These are phyloP conservation scores for Rhizophora apiculata DNA, from an alignment of 345 rosid species.

Conservation along the genomic window DNA sequence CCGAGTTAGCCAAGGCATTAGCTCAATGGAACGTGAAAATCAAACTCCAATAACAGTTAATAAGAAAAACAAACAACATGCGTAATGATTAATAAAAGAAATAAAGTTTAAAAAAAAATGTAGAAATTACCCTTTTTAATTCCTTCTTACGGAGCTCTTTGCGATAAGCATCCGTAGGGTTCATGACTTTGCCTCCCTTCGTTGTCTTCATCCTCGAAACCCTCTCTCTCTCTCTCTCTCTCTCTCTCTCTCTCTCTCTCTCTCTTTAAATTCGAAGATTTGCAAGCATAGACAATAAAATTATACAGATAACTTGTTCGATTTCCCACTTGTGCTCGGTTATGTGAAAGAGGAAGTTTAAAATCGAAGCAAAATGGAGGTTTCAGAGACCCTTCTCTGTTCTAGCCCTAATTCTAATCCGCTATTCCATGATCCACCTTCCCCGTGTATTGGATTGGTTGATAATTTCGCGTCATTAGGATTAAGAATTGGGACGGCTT, in stretches of 20 bases:
- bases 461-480: no score
- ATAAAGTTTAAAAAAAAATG: background rate
- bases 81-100: background rate
- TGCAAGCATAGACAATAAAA: no score
- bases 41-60: background rate
- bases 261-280: no score
- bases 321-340: background rate
- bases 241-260: no score
- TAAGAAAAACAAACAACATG: background rate
- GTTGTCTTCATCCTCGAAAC: conserved; percentile 81
- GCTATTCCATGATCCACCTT: no score
- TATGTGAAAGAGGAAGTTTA: background rate
- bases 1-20: no score
- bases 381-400: conserved; percentile 1
- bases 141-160: conserved; percentile 94
- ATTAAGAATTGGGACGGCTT: no score
- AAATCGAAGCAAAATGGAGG: background rate
- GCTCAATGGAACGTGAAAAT: no score
- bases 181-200: conserved; percentile 98
- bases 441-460: no score
- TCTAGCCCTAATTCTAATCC: background rate
- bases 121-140: conserved; percentile 62
- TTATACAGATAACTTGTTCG: no score
- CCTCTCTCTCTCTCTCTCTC: background rate
- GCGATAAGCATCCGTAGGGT: conserved; percentile 98